phyloP scores from a whole-genome alignment of 1,284 basidiomycete species.

The Papiliotrema nemorosa region DNA sequence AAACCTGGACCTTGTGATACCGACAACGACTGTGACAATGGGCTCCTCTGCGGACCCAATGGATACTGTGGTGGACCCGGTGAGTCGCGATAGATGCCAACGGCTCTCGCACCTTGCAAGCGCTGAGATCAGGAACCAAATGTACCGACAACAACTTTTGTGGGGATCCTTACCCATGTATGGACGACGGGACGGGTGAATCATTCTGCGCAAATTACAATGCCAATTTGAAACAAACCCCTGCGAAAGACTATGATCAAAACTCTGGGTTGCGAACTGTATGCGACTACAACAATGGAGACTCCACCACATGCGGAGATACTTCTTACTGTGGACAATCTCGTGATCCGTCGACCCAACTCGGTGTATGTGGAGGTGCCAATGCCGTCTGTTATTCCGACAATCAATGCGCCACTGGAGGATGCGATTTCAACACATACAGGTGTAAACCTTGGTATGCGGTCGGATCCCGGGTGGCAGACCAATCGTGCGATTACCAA shows the following conservation, averaged over 20 bases:
- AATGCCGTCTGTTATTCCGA: background rate
- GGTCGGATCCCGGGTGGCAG: background rate
- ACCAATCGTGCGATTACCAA: background rate
- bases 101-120: no score
- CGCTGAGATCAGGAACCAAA: no score
- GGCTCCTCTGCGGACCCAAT: background rate
- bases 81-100: no score
- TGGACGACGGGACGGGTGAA: background rate
- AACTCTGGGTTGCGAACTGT: conserved; percentile 5
- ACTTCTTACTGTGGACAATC: background rate
- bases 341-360: background rate
- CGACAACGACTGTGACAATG: conserved; percentile 1
- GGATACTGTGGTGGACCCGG: conserved; percentile 4
- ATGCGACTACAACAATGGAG: background rate
- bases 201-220: background rate
- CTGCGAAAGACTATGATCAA: background rate
- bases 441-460: background rate
- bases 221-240: background rate
- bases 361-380: conserved; percentile 2
- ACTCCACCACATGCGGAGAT: background rate
- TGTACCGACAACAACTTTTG: conserved; percentile 4
- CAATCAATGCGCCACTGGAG: background rate
- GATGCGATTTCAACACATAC: background rate
- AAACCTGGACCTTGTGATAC: conserved; percentile 3
- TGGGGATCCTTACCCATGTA: conserved; percentile 4